Conservation (phyloP, 805 yeast species). For the Metschnikowia proteae region DNA sequence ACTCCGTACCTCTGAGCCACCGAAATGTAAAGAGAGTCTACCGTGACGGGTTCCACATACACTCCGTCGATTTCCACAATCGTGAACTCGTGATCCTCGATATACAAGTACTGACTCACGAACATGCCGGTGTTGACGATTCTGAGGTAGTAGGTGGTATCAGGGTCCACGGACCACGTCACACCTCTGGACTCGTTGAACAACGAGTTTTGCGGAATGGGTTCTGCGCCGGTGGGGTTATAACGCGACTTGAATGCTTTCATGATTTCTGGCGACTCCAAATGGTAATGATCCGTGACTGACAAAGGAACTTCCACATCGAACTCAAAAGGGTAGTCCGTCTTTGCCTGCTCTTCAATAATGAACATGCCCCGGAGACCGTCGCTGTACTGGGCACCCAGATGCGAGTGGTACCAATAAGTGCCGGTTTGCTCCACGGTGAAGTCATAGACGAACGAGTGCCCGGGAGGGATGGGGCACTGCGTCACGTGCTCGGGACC, state of each 20-base stretch:
- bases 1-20: constrained; percentile 83
- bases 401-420: constrained; percentile 76
- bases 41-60: constrained; percentile 53
- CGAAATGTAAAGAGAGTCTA: constrained; percentile 57
- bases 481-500: constrained; percentile 46
- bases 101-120: constrained; percentile 54
- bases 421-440: constrained; percentile 20
- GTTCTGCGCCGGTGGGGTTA: constrained; percentile 85
- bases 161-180: constrained; percentile 52
- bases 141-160: constrained; percentile 61
- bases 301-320: constrained; percentile 61
- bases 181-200: constrained; percentile 63
- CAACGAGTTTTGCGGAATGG: constrained; percentile 63
- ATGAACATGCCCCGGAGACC: constrained; percentile 70
- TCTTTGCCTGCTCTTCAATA: constrained; percentile 49
- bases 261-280: constrained; percentile 44
- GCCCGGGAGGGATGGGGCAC: constrained; percentile 43
- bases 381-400: constrained; percentile 74
- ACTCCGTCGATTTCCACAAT: constrained; percentile 47
- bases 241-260: constrained; percentile 54
- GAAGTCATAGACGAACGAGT: constrained; percentile 37
- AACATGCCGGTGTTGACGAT: constrained; percentile 67
- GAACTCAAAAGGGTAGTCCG: constrained; percentile 48
- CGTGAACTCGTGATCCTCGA: constrained; percentile 40
- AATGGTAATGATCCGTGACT: constrained; percentile 63